Conservation (phyloP, 768 basidiomycete genomes). For the Botryobasidium botryosum region DNA sequence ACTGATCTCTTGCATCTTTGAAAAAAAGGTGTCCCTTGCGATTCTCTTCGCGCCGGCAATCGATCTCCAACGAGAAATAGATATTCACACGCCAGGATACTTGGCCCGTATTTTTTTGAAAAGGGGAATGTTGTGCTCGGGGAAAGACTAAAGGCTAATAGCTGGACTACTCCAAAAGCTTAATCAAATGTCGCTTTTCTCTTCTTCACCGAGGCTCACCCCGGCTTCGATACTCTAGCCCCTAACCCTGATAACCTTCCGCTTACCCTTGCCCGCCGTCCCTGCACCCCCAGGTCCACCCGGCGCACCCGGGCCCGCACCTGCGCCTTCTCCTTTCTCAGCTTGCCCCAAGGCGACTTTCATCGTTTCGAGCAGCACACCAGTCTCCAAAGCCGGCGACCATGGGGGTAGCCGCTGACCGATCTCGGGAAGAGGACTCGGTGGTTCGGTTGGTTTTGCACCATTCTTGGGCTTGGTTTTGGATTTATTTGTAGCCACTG, state of each 20-base stretch:
- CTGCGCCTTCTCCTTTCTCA: constrained; percentile 23
- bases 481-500: constrained; percentile 31
- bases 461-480: constrained; percentile 23
- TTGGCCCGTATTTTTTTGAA: no score
- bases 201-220: no score
- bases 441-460: constrained; percentile 36
- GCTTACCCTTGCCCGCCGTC: constrained; percentile 40
- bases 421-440: constrained; percentile 56
- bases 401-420: constrained; percentile 62
- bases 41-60: no score
- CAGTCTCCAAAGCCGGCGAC: constrained; percentile 59
- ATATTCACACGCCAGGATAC: no score
- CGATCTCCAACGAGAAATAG: no score
- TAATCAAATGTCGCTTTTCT: no score
- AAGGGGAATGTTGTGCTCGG: no score
- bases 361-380: constrained; percentile 65
- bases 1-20: no score
- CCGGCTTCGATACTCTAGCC: constrained; percentile 32
- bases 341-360: constrained; percentile 70
- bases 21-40: no score
- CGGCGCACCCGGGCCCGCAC: constrained; percentile 12
- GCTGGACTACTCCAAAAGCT: no score
- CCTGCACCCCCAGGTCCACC: constrained; percentile 18
- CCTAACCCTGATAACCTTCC: constrained; percentile 56
- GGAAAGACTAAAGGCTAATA: no score